Base-by-base conservation (phyloP, 192 early-diverging fungal genomes). In the Hyaloraphidium curvatum region DNA sequence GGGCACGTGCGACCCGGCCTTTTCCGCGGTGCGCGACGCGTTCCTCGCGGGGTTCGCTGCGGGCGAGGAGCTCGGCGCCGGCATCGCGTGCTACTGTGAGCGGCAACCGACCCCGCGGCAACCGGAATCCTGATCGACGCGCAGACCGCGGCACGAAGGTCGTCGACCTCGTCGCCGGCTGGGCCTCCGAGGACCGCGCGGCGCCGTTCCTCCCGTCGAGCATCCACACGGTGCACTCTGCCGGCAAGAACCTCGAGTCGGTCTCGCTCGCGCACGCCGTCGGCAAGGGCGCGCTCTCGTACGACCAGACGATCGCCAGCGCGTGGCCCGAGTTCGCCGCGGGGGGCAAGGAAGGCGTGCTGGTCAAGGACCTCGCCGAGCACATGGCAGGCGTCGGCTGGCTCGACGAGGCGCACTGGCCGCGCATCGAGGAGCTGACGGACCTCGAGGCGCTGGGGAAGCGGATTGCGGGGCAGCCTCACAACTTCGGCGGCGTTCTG, bases 81-180 rank as follows among this genome's bases (percentile, higher is more conserved):
- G 33, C 7, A 11, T 37, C 33, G 7, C 9, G 7, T 7, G 9
- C 7, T 37, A 37, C 33, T 37, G 33, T 37, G n/a, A 37, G 33
- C 7, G 33, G n/a, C 9, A 37, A n/a, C 33, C n/a, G 33, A 37
- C n/a, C n/a, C 33, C n/a, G 9, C 7, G 9, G n/a, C n/a, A 37
- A 37, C 7, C 33, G 33, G n/a, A 11, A n/a, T 37, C 7, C 33
- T n/a, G 7, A 7, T 37, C 33, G 33, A 48, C 43, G 17, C 25
- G 4, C 43, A 48, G 43, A 48, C 25, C 14, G 25, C 7, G 43
- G 43, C 43, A 48, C 14, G 23, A 48, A 48, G 19, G 43, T 48
- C 43, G 43, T 48, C 43, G 43, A 48, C 43, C 43, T 48, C 14
- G 43, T 48, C 17, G 43, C 17, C 25, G 43, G 43, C 25, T 48